Base-by-base conservation (phyloP, 345 rosid genomes). In the Lumnitzera racemosa region DNA sequence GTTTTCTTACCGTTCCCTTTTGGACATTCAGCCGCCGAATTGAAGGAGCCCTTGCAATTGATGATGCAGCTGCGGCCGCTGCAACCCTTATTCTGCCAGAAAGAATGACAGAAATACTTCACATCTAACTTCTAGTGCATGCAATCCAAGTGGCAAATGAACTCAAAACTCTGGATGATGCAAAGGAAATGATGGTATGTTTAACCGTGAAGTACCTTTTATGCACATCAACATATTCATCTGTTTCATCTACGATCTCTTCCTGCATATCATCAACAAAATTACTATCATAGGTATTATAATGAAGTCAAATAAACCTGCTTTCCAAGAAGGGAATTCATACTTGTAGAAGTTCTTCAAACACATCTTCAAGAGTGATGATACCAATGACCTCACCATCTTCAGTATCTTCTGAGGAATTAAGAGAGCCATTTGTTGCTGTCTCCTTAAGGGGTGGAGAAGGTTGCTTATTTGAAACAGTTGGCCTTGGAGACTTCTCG, bases 221-320 rank as follows among this genome's bases (percentile, higher is more conserved):
- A 77, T 92, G 98, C 9, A 92, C 98, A 58, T 92, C 98, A 17
- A 92, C 91, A 65, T 78, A 92, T 71, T 89, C 98, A 84, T 89
- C 98, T 17, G 97, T 92, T 75, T 92, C 98, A 69, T 92, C 98
- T 64, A 92, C 96, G 72, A 92, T 92, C 83, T 92, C 98, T 67
- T 92, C 98, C 87, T 92, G 67, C 25, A 61, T 20, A 41, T 51
- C 25, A 47, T 11, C 24, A 36, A 36, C 9, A 36, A 36, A 29
- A 36, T 5, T 9, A 7, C 11, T 36, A 36, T 36, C 9, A 36
- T 9, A 36, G 43, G 43, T 36, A 7, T 0, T 36, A 3, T 36
- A 36, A 36, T 1, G 43, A 36, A 5, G 10, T 9, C 5, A 48
- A 48, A 17, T 23, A 12, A 46, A 29, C 46, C 13, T 3, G 24